Evolutionary conservation across 163 green algal genomes (phyloP), one percentile per base, ranked within the genome.

Genomic region (Chlamydomonas reinhardtii): DNA sequence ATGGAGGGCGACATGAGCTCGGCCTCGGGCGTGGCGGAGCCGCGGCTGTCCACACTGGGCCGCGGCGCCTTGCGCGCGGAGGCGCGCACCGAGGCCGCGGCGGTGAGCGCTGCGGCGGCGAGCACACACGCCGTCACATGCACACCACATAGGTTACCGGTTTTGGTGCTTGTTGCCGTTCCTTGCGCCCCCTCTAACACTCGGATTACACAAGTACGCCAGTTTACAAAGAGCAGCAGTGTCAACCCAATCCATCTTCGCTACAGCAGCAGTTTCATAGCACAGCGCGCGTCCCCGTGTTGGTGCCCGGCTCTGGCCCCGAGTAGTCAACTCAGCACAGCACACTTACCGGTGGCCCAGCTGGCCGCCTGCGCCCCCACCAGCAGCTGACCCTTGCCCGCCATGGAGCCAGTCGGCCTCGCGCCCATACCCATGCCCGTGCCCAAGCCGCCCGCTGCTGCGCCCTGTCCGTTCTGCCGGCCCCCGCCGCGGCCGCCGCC

Each of bases 1-100:
- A 88, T 52, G 25, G 74, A 77, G 34, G 88, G 88, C 11, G 82
- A 85, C 59, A 85, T 48, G 54, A 89, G 74, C 70, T 82, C 68
- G 22, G 22, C 20, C 34, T 91, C 88, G 29, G 88, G 82, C 59
- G 82, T 91, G 39, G 43, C 32, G 27, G 86, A 85, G 25, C 12
- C 68, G 39, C 68, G 72, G 34, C 68, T 81, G 65, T 81, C 79
- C 0, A 83, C 20, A 25, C 37, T 73, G n/a, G 74, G 69, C 0
- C 79, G 65, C 22, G 62, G 56, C n/a, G 64, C 62, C 66, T 84
- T 87, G 66, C 39, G 73, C 35, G 64, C 85, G 0, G 76, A 82
- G 34, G 70, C 80, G 22, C 31, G 80, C 32, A 80, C 71, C 4
- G 80, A 71, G 24, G 80, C 56, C 24, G 80, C 80, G 52, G 68